Base-by-base conservation (phyloP, 192 early-diverging fungal species). In the Backusella tarrabulga region DNA sequence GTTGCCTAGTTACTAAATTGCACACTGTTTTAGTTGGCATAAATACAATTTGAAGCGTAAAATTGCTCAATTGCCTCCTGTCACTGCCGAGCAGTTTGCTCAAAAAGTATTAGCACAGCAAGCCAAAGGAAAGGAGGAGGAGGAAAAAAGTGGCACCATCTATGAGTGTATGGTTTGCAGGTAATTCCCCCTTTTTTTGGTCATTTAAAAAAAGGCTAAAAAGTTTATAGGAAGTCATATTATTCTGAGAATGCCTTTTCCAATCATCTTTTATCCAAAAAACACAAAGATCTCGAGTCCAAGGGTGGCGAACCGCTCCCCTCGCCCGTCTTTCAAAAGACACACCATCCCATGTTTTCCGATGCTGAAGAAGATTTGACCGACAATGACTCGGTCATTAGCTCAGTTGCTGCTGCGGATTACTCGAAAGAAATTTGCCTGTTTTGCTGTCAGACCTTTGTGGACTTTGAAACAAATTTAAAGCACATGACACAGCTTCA, bases 11-110 rank as follows among this genome's bases (percentile, higher is more conserved):
- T 29, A 15, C 35, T 21, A 67, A 35, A 1, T 15, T 66, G 46
- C 29, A 54, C 44, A 21, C 11, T 5, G 3, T 34, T 73, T 19
- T 40, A 81, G 80, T 89, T 99, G 98, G 97, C 98, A 99, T 80
- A 88, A 96, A 36, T 99, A 99, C 90, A 99, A 99, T 79, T 84
- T 99, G 67, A 99, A 99, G 88, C 91, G 97, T 76, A 97, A 98
- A 77, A 94, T 99, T 50, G 96, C 93, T n/a, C 93, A 94, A 26
- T 84, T 99, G 15, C 92, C 93, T 0, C 93, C 97, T 14, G 88
- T 99, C 17, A 80, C 89, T 17, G 90, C 91, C 12, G 96, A 97
- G 76, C 88, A 89, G 76, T 99, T 98, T 89, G 88, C 91, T 11
- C 91, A 93, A 83, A 91, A 95, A 46, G 87, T 97, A 32, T 19